Evolutionary conservation across 163 green algal species (phyloP), one percentile per base, ranked within the genome.

Genomic region (Scenedesmus sp.): DNA sequence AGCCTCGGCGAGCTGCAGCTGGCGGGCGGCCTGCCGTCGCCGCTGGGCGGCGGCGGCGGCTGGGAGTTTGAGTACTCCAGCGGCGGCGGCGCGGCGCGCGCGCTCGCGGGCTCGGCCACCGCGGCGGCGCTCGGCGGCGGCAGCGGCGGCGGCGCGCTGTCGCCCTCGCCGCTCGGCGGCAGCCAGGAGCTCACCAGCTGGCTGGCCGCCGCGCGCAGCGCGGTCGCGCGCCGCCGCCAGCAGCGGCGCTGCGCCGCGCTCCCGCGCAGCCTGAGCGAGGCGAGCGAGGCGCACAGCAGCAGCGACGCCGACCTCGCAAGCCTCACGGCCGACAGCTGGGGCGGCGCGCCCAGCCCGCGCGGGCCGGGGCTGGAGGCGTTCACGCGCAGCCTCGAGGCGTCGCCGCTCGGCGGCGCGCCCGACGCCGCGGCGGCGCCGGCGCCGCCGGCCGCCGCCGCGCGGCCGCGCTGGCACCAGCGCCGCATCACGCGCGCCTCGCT

Each of bases 231-330:
- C 24, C 60, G 31, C 4, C 15, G 31, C 42, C 53, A 28, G 24
- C 63, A 53, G n/a, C 60, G 31, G 5, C 15, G 31, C 42, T 11
- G 47, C 44, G 28, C 18, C 39, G 54, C 36, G 22, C 29, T 58
- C n/a, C 39, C 58, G 2, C 54, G 70, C 70, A 58, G 54, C 26
- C 3, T 58, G 1, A 33, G 24, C 34, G 70, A 58, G 47, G 50
- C 24, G 6, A 62, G 57, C 34, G 17, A 10, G 2, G 17, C 29
- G 26, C 42, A 42, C 45, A 62, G 73, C 28, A 29, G 9, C 45
- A 74, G 73, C 73, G 57, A 34, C 2, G 20, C 20, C 34, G 74
- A 60, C 73, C 53, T 72, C n/a, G n/a, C n/a, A n/a, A n/a, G n/a
- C n/a, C n/a, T n/a, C n/a, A n/a, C n/a, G n/a, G n/a, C n/a, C n/a